Conservation (phyloP, 768 basidiomycete species). For the Auricularia heimuer region DNA sequence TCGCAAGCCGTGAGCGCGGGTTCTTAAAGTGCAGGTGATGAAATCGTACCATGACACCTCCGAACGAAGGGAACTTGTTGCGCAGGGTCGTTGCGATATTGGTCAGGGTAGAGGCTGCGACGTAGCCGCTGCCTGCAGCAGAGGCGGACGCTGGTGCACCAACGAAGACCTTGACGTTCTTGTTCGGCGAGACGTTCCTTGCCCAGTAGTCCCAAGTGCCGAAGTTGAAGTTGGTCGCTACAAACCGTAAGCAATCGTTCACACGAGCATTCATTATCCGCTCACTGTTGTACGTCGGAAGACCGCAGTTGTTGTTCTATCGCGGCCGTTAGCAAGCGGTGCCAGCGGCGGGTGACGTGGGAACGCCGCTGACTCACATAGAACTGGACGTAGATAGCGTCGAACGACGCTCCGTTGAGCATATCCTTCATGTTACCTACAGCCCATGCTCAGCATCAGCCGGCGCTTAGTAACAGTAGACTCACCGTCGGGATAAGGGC, state of each 20-base stretch:
- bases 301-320: slow-evolving; percentile 54
- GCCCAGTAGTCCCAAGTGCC: slow-evolving; percentile 54
- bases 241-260: background rate
- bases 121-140: slow-evolving; percentile 54
- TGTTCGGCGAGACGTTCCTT: slow-evolving; percentile 44
- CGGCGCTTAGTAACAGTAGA: too few species aligned
- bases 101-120: slow-evolving; percentile 32
- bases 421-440: slow-evolving; percentile 39
- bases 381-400: slow-evolving; percentile 62
- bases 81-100: slow-evolving; percentile 41
- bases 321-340: slow-evolving; percentile 1
- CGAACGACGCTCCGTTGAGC: slow-evolving; percentile 52
- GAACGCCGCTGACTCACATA: background rate
- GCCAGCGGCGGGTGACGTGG: background rate
- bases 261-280: background rate
- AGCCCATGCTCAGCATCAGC: too few species aligned
- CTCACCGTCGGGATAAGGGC: slow-evolving; percentile 55
- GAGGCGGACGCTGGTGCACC: slow-evolving; percentile 48
- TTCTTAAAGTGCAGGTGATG: background rate
- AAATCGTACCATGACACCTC: slow-evolving; percentile 47
- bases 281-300: slow-evolving; percentile 13
- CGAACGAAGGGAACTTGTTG: slow-evolving; percentile 51
- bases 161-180: slow-evolving; percentile 51
- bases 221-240: slow-evolving; percentile 7
- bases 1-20: background rate